Percentiles rank a stretch among this genome's conserved stretches.
Conservation (phyloP, 148 eudicot genomes). For the Rhododendron ovatum region DNA sequence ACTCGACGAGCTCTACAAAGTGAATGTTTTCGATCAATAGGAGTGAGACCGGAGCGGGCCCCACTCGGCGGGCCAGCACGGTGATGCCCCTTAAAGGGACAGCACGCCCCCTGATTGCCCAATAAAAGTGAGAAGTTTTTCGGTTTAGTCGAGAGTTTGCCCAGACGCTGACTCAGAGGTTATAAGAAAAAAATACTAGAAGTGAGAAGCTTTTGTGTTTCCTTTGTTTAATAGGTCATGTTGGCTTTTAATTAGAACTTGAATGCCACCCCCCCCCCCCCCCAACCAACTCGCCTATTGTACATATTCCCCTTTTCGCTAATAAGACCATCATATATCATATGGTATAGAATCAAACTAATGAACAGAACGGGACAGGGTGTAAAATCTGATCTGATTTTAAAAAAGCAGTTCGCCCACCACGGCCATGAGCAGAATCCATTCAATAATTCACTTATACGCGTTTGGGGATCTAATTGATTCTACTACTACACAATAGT, state of each 20-base stretch:
- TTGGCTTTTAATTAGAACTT: not conserved
- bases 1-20: too few species aligned
- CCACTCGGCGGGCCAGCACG: too few species aligned
- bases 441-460: not conserved
- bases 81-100: too few species aligned
- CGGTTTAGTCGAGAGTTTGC: too few species aligned
- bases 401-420: not conserved
- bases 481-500: too few species aligned
- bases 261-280: not conserved
- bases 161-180: too few species aligned
- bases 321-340: not conserved
- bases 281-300: not conserved
- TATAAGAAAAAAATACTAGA: too few species aligned
- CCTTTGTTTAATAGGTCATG: not conserved
- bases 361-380: not conserved
- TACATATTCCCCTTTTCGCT: not conserved
- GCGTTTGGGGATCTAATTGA: not conserved
- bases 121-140: not conserved
- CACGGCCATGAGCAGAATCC: not conserved
- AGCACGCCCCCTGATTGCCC: too few species aligned
- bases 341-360: not conserved
- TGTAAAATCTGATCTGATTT: not conserved
- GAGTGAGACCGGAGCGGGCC: too few species aligned
- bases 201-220: not conserved
- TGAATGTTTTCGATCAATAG: too few species aligned